These are phyloP conservation scores for Vicia villosa DNA, from an alignment of 306 rosid genomes.

Conservation along the genomic window DNA sequence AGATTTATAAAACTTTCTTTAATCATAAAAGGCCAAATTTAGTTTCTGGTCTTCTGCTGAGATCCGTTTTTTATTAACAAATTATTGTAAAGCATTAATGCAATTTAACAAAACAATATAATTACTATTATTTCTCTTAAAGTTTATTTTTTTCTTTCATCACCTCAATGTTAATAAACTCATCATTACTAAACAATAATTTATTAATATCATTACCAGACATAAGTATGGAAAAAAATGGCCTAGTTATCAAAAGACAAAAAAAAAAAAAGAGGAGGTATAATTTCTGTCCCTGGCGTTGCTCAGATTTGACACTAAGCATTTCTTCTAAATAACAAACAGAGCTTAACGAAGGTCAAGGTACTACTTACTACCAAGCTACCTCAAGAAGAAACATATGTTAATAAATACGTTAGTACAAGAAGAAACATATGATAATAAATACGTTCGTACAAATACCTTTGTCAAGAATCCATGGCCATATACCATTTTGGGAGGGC, in stretches of 20 bases:
- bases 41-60: neutral
- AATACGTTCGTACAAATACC: too few relatives aligned
- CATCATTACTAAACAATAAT: neutral
- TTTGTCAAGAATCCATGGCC: constrained; percentile 98
- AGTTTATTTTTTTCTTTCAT: neutral
- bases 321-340: neutral
- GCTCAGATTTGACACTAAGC: constrained; percentile 19
- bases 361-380: constrained; percentile 17
- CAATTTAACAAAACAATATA: neutral
- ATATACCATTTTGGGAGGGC: constrained; percentile 90
- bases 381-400: constrained; percentile 30
- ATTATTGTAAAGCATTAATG: constrained; percentile 1
- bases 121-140: neutral
- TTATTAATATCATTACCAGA: neutral
- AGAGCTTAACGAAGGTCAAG: neutral
- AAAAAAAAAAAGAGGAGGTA: neutral
- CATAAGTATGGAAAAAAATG: constrained; percentile 3
- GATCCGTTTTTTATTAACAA: constrained; percentile 4
- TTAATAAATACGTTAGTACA: constrained; percentile 26
- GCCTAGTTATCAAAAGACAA: neutral
- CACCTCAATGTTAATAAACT: neutral
- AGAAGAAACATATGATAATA: too few relatives aligned
- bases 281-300: constrained; percentile 3
- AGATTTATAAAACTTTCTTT: constrained; percentile 33
- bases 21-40: constrained; percentile 21